Evolutionary conservation across 345 rosid genomes (phyloP), one percentile per base, ranked within the genome.

Genomic region (Eucalyptus virginea): DNA sequence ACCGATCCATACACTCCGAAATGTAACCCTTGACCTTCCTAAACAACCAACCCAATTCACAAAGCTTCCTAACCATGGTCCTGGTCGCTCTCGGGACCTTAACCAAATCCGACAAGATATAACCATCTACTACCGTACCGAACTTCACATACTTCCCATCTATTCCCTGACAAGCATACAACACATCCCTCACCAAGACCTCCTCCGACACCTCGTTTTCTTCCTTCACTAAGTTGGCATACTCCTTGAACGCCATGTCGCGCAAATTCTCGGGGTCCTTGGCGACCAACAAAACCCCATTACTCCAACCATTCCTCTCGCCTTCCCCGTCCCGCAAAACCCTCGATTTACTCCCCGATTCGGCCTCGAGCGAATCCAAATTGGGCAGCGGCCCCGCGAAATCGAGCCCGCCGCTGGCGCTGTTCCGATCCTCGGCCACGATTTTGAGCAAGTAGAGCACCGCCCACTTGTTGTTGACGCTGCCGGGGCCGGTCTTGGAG

Each of bases 1-100:
- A 97, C 62, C 91, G 91, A 92, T 94, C 98, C 99, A 97, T 94
- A 87, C 98, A 93, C 89, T 95, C 98, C 0, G 95, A 94, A 48
- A 96, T 95, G 87, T 96, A 96, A 52, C 90, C 95, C 90, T 91
- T 97, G 62, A 98, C 99, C 91, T 98, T 98, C 91, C 96, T 94
- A 90, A 97, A 97, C 92, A 98, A 90, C 99, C 99, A 98, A 16
- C 99, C 99, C 90, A 98, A 91, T 93, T 98, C 99, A 42, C 98
- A 97, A 47, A 98, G 93, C 95, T 93, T 96, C 94, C 97, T 93
- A 28, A 96, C 95, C 94, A 97, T 93, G 88, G 92, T 89, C 91
- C 97, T 94, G 21, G 96, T 95, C 4, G 95, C 96, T 87, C 98
- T 89, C 42, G 98, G 95, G 47, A 94, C 97, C 94, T 95, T 96